Base-by-base conservation (phyloP, 2,329 filamentous ascomycete species). In the Ophiocordyceps unilateralis region DNA sequence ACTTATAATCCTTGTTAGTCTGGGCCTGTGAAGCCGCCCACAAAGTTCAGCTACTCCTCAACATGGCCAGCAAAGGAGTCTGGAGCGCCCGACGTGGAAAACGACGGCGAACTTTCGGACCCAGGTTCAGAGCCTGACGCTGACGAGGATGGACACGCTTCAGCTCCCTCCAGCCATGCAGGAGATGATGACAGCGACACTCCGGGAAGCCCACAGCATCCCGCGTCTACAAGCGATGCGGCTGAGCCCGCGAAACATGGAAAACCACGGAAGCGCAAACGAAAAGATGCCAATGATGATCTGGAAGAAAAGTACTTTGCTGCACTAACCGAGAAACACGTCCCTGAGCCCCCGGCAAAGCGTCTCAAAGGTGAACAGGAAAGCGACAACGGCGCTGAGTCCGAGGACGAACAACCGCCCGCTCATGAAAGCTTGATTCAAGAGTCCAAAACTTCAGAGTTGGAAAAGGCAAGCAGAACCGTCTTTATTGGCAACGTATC, bases 401-500 rank as follows among this genome's bases (percentile, higher is more conserved):
- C 57, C 3, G 57, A 63, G 4, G 63, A 65, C 14, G 64, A 67
- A 20, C 63, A 64, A 9, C 61, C 61, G 9, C 67, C 69, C 4
- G 61, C 73, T 36, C 77, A 81, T 51, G 78, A 79, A 55, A 76
- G 70, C 44, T 65, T 74, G 34, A 60, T 58, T 49, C 67, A 63
- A 43, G 61, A 63, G 58, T 71, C 65, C 62, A 77, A 69, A 59
- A 65, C 52, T 40, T 53, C 67, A 20, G 83, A 93, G 49, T 53
- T 93, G 2, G 84, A 93, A 45, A 94, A 93, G 65, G 83, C 89
- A 9, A 75, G 76, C 45, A 82, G 91, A 44, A 98, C 91, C 7
- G 78, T 96, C 37, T 98, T 96, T 63, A 68, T 98, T 12, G 83
- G 83, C 54, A 98, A 98, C 55, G 85, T 98, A 39, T 87, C 87